Evolutionary conservation across 352 stramenopile genomes (phyloP).

Genomic region (Pythium dissimile): DNA sequence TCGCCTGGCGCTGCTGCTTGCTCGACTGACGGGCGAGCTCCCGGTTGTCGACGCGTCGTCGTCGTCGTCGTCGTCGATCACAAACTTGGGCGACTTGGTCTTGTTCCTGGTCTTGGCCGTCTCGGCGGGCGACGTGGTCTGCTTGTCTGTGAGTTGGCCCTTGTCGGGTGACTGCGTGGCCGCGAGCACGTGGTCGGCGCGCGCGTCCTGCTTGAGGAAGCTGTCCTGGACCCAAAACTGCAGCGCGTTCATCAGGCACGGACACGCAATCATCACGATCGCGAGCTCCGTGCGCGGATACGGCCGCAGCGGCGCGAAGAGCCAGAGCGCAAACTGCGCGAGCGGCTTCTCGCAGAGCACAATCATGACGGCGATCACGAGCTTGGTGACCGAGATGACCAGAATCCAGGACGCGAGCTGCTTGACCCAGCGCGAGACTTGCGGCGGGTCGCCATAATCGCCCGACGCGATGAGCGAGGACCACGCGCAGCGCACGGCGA

Average conservation of each 20-base stretch:
- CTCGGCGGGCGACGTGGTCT: not conserved
- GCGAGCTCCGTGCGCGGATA: slow-evolving; percentile 72
- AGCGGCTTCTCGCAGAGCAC: slow-evolving; percentile 66
- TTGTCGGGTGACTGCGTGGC: slow-evolving; percentile 21
- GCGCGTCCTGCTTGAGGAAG: slow-evolving; percentile 86
- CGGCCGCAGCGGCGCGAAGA: slow-evolving; percentile 66
- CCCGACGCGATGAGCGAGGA: slow-evolving; percentile 54
- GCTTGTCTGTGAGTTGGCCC: not conserved
- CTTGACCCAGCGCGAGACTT: slow-evolving; percentile 54
- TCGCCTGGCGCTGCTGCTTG: not conserved
- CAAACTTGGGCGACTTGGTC: slow-evolving; percentile 18
- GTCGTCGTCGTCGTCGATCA: slow-evolving; percentile 22
- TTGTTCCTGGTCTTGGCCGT: not conserved
- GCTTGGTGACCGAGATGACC: slow-evolving; percentile 77
- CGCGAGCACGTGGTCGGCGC: slow-evolving; percentile 23
- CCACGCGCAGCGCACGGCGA: slow-evolving; percentile 60
- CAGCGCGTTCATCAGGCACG: slow-evolving; percentile 85
- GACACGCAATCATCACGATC: slow-evolving; percentile 87
- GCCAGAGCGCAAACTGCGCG: slow-evolving; percentile 44
- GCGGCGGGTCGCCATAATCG: slow-evolving; percentile 78
- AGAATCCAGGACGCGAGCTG: slow-evolving; percentile 78
- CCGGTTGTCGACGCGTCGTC: slow-evolving; percentile 22
- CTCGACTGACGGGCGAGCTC: not conserved
- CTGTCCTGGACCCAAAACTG: slow-evolving; percentile 90
- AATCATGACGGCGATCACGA: slow-evolving; percentile 77